phyloP scores from a whole-genome alignment of 208 protist genomes.

The Phytomonas francai region DNA sequence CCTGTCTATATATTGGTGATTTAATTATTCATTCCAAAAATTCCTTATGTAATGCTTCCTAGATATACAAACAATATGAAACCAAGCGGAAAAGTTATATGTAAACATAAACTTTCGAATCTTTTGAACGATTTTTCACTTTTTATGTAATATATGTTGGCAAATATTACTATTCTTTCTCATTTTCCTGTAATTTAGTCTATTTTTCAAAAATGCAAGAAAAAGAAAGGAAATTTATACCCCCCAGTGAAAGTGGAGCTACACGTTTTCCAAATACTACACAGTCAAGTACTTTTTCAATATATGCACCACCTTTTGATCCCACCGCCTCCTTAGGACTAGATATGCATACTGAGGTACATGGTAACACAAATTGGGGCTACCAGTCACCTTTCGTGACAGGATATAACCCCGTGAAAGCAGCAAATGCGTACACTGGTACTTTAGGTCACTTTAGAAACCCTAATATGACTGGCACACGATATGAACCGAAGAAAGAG shows the following conservation, averaged over 20 bases:
- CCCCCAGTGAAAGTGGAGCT: not conserved
- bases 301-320: not conserved
- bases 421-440: not conserved
- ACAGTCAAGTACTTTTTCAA: not conserved
- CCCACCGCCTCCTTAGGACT: not conserved
- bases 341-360: not conserved
- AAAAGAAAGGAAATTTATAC: not conserved
- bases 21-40: constrained; percentile 7
- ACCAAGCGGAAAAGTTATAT: not conserved
- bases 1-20: not conserved
- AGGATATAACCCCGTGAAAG: not conserved
- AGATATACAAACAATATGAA: not conserved
- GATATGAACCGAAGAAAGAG: not conserved
- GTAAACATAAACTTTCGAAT: not conserved
- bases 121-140: not conserved
- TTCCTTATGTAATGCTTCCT: not conserved
- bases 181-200: not conserved
- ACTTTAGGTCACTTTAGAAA: not conserved
- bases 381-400: not conserved
- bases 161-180: not conserved
- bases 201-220: not conserved
- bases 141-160: not conserved
- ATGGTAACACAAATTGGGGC: not conserved
- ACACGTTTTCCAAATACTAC: not conserved
- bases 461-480: not conserved